A percentile compares a stretch with the other conserved stretches of the same genome.
Evolutionary conservation across 2,329 filamentous ascomycete species (phyloP).

Genomic region (Ceratocystis variospora): DNA sequence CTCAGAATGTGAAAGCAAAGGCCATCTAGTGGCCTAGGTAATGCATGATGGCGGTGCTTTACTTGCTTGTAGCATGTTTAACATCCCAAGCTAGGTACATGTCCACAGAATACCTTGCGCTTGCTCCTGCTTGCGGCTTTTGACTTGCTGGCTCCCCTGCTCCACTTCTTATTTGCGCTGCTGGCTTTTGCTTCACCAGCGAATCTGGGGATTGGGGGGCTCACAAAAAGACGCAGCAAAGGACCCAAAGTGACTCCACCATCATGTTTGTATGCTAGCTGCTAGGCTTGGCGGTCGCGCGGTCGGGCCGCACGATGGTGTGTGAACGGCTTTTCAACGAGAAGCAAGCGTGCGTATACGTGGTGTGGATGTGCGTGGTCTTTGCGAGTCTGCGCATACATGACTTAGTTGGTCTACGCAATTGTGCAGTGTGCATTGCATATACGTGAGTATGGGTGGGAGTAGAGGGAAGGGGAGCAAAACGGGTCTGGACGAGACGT

Average conservation of each 20-base stretch:
- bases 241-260: slow-evolving; percentile 5
- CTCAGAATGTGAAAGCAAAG: not conserved
- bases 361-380: not conserved
- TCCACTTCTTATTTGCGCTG: not conserved
- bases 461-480: not conserved
- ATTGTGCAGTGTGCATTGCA: not conserved
- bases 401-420: no score
- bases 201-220: slow-evolving; percentile 1
- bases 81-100: not conserved
- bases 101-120: not conserved
- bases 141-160: no score
- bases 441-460: not conserved
- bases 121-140: no score
- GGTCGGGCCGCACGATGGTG: not conserved
- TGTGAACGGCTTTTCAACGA: not conserved
- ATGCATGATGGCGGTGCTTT: not conserved
- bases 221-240: slow-evolving; percentile 2
- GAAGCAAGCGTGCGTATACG: not conserved
- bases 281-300: not conserved
- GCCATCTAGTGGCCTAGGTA: not conserved
- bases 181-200: not conserved
- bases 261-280: not conserved
- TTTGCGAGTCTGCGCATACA: not conserved
- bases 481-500: not conserved
- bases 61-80: no score